These are phyloP conservation scores for Apiotrichum laibachii DNA, from an alignment of 1,284 basidiomycete genomes.

Conservation along the genomic window DNA sequence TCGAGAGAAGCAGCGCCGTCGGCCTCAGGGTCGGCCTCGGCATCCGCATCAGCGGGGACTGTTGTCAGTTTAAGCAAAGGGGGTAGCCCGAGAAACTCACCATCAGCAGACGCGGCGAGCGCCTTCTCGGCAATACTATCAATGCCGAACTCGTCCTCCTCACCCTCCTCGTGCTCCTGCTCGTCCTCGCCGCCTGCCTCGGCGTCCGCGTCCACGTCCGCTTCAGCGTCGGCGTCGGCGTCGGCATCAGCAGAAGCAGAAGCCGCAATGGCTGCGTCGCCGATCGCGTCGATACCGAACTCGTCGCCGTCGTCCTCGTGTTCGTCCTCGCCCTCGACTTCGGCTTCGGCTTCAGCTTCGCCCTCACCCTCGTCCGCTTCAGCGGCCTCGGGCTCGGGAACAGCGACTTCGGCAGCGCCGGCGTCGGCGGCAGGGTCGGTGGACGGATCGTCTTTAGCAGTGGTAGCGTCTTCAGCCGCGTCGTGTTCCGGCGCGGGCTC, in stretches of 20 bases:
- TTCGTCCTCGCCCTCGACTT: background rate
- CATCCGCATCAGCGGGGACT: background rate
- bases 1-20: background rate
- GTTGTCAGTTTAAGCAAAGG: too few relatives aligned
- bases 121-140: slow-evolving; percentile 16
- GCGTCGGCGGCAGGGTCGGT: background rate
- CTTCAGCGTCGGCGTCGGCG: background rate
- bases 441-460: background rate
- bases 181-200: too few relatives aligned
- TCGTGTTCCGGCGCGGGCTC: slow-evolving; percentile 36
- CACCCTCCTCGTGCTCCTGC: background rate
- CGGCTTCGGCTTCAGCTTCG: background rate
- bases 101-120: slow-evolving; percentile 12
- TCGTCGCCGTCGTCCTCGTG: slow-evolving; percentile 10
- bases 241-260: slow-evolving; percentile 8
- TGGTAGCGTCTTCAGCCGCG: slow-evolving; percentile 8
- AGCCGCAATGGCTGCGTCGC: slow-evolving; percentile 10
- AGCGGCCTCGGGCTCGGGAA: background rate
- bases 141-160: slow-evolving; percentile 13
- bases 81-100: background rate
- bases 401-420: background rate
- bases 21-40: background rate
- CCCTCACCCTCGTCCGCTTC: background rate
- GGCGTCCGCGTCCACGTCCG: too few relatives aligned
- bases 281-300: slow-evolving; percentile 16